Conservation (phyloP, 352 stramenopile genomes). For the Phytophthora kernoviae region DNA sequence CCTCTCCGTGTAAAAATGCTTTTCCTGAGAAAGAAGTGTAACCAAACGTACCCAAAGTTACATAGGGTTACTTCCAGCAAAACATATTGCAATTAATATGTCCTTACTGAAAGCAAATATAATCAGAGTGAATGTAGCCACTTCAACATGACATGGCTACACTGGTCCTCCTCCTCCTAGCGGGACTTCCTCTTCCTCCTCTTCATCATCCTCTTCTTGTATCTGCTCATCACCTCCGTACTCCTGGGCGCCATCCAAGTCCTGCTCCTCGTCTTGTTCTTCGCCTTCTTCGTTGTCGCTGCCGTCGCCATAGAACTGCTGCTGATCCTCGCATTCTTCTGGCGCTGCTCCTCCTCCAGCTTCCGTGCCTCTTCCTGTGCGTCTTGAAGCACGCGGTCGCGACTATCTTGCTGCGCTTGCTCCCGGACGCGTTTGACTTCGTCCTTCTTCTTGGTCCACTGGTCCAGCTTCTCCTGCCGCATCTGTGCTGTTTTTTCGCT, state of each 20-base stretch:
- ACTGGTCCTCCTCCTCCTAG: slow-evolving; percentile 10
- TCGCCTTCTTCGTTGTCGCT: slow-evolving; percentile 43
- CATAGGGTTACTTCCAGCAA: too few species aligned
- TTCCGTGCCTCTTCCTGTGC: slow-evolving; percentile 42
- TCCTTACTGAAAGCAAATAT: too few species aligned
- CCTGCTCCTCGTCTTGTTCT: slow-evolving; percentile 16
- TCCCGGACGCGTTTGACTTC: slow-evolving; percentile 35
- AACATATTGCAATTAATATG: too few species aligned
- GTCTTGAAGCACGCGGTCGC: slow-evolving; percentile 33
- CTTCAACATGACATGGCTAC: slow-evolving; percentile 25
- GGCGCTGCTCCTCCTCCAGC: slow-evolving; percentile 49
- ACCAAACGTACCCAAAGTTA: too few species aligned
- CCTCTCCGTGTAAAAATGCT: slow-evolving; percentile 22
- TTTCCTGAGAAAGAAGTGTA: slow-evolving; percentile 16
- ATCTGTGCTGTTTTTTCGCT: slow-evolving; percentile 52
- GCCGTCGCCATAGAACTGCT: slow-evolving; percentile 47
- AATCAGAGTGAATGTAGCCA: too few species aligned
- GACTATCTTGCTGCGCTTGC: slow-evolving; percentile 37
- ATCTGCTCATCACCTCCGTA: slow-evolving; percentile 14
- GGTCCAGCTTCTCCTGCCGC: slow-evolving; percentile 43
- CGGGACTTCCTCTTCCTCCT: slow-evolving; percentile 20
- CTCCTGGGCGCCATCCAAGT: slow-evolving; percentile 29
- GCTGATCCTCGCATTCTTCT: slow-evolving; percentile 41
- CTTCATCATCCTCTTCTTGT: slow-evolving; percentile 12
- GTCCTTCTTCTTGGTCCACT: slow-evolving; percentile 35